Percentiles rank a stretch among this genome's conserved stretches.
Conservation (phyloP, 352 stramenopile genomes). For the Globisporangium heterothallicum region DNA sequence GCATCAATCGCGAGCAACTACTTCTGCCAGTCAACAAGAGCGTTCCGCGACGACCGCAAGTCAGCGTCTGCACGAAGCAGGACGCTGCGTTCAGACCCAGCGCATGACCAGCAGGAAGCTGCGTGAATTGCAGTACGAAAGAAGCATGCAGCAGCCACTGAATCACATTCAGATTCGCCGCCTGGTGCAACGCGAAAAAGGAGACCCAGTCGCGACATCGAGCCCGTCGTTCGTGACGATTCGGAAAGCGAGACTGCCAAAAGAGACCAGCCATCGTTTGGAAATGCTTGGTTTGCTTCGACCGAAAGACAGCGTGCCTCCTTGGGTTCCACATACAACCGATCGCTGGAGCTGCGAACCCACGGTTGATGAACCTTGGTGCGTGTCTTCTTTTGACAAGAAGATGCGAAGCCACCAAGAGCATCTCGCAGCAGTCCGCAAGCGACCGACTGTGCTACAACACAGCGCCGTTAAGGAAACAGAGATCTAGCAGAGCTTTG, state of each 20-base stretch:
- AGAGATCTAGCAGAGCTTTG: too few relatives aligned
- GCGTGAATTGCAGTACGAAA: constrained; percentile 1
- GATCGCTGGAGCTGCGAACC: constrained; percentile 16
- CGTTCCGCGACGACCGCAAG: background rate
- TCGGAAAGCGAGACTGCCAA: constrained; percentile 2
- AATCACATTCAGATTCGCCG: constrained; percentile 9
- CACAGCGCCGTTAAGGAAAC: too few relatives aligned
- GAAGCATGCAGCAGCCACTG: constrained; percentile 7
- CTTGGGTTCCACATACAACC: constrained; percentile 1
- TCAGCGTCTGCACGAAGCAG: constrained; percentile 7
- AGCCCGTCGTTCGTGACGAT: constrained; percentile 8
- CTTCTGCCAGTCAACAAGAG: too few relatives aligned
- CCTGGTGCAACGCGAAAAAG: constrained; percentile 2
- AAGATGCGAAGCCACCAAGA: background rate
- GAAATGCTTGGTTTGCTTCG: constrained; percentile 8
- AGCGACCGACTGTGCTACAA: too few relatives aligned
- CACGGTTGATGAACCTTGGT: background rate
- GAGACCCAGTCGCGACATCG: background rate
- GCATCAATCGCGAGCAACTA: background rate
- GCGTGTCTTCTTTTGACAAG: background rate
- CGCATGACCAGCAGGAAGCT: constrained; percentile 1
- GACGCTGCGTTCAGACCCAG: constrained; percentile 3
- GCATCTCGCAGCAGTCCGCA: background rate
- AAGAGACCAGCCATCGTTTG: constrained; percentile 1
- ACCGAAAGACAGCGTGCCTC: constrained; percentile 13